Evolutionary conservation across 345 rosid genomes (phyloP), one percentile per base, ranked within the genome.

Genomic region (Sisymbrium altissimum): DNA sequence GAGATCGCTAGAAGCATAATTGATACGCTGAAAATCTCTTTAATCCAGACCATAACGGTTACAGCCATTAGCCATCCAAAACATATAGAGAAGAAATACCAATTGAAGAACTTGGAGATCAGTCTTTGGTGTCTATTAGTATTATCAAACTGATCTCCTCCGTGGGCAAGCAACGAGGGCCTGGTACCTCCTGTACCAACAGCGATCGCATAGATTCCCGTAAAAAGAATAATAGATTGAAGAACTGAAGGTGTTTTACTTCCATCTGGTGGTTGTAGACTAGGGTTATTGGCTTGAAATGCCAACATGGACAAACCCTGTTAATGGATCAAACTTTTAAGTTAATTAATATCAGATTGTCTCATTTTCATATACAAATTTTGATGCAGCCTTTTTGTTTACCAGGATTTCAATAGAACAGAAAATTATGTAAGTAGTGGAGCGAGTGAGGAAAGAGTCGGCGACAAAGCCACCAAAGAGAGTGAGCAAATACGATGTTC

Each of bases 141-240:
- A 29, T 58, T 80, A 36, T 85, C 83, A 49, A 84, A 64, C 76
- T 87, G 92, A 76, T 89, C 92, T 3, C 86, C 91, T 0, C 89
- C 89, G 0, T 83, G 91, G 6, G 87, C 84, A 7, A 83, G 86
- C 72, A 87, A 61, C 0, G 87, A 52, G 0, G 86, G 83, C 69
- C 81, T 87, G 13, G 80, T 53, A 10, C 92, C 96, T 4, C 90
- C 88, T 2, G 80, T 64, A 13, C 95, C 88, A 0, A 32, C 9
- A n/a, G 86, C 88, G 25, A 85, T 67, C 2, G 78, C 68, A 6
- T 86, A 89, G 14, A 87, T 78, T 9, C 87, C 88, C 0, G 29
- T 27, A 50, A 41, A 83, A 30, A 87, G 85, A 56, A 87, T 30
- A 0, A 78, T 76, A 50, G 84, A 81, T 40, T 85, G 85, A 35